Base-by-base conservation (phyloP, 2,329 filamentous ascomycete genomes). In the Fusarium compactum region DNA sequence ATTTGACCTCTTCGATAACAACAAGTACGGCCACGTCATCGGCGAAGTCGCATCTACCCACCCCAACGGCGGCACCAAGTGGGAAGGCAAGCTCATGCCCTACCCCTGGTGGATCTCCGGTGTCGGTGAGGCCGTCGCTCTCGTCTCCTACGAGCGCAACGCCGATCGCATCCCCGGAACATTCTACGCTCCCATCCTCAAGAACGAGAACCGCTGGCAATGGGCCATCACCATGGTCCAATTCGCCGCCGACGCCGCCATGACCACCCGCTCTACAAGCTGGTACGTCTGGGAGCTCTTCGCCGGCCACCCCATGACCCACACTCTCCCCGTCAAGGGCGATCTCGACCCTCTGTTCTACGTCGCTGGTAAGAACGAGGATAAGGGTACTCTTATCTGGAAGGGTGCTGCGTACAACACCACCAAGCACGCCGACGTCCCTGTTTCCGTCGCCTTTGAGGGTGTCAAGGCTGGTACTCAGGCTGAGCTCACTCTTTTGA, bases 131-230 rank as follows among this genome's bases (percentile, higher is more conserved):
- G 89, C 88, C 25, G 83, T 92, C n/a, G 89, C 86, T 58, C 81
- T 91, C 18, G 83, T 92, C 66, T 87, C 89, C 20, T 87, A 87
- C 30, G 90, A 92, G 82, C 84, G 90, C 59, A 92, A 92, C 78
- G 83, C 84, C 6, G 87, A 90, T 70, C 83, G 85, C 22, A 83
- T 90, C 46, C 83, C 84, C 4, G 86, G 86, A 9, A 83, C 85
- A 1, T 81, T 84, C 55, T 88, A 87, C 79, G 83, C 84, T 0
- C 84, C 84, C 2, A 80, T 84, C 5, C 76, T 86, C n/a, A 80
- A 83, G 60, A 85, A 83, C 74, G 78, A 86, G 73, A 83, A 86
- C 75, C 76, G 80, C 25, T 86, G 83, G 82, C 81, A 85, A 58
- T 86, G 85, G 85, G 76, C 82, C 8, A 81, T 85, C n/a, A 85